These are phyloP conservation scores for Apophysomyces elegans DNA, from an alignment of 371 early-diverging fungal genomes.

Conservation along the genomic window DNA sequence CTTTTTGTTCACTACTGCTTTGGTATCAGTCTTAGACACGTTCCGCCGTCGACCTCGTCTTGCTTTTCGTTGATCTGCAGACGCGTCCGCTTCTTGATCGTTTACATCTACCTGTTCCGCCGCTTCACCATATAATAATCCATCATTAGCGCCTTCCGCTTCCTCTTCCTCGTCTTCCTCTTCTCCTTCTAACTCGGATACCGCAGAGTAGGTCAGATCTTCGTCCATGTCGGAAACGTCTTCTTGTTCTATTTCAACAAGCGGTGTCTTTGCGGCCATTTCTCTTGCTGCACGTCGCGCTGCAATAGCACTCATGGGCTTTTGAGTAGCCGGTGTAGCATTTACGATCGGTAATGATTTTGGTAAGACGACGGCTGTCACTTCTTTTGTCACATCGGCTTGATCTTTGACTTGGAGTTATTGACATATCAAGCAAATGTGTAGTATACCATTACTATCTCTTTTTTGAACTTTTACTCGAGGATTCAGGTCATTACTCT, in stretches of 20 bases:
- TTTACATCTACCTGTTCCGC: slow-evolving; percentile 2
- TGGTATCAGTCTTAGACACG: not conserved
- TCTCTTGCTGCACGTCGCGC: slow-evolving; percentile 20
- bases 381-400: slow-evolving; percentile 7
- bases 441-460: not conserved
- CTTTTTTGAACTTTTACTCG: not conserved
- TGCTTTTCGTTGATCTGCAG: not conserved
- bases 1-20: slow-evolving; percentile 1
- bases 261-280: not conserved
- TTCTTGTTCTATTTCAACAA: not conserved
- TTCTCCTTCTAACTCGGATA: slow-evolving; percentile 13
- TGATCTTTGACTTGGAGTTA: not conserved
- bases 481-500: not conserved
- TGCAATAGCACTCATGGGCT: slow-evolving; percentile 24
- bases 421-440: not conserved
- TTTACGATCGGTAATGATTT: not conserved
- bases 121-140: not conserved
- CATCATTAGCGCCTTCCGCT: not conserved
- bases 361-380: slow-evolving; percentile 3
- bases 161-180: not conserved
- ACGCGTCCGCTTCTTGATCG: not conserved
- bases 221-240: not conserved
- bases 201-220: slow-evolving; percentile 5
- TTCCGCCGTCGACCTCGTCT: not conserved
- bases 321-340: not conserved